Evolutionary conservation across 2,329 filamentous ascomycete genomes (phyloP), one percentile per base, ranked within the genome.

Genomic region (Fusarium nygamai): DNA sequence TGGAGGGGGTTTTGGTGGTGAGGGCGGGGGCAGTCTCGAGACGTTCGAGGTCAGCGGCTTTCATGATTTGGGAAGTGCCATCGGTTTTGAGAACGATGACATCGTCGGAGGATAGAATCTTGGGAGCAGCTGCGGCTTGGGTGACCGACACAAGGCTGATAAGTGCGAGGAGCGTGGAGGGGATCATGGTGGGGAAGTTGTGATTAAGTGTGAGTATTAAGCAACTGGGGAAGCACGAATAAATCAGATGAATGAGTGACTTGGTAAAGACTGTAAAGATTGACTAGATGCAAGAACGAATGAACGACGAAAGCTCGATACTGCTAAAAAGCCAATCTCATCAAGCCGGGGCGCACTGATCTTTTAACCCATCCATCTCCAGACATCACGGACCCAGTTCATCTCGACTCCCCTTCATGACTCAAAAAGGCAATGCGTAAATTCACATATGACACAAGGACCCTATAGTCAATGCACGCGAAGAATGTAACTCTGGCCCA

Each of bases 31-130:
- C 65, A 5, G 66, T 59, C 41, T 76, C 74, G 2, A 77, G 75
- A 29, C 36, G 34, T 2, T 77, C 41, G 9, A 77, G 57, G 10
- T 77, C 75, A 24, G 70, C 39, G 8, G 63, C 73, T 19, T 77
- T 77, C 67, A 77, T 77, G 73, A 77, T 36, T 17, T 66, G 44
- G 2, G 64, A 66, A 10, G 70, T 70, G 5, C 75, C 75, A 22
- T 77, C 75, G 1, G 56, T 60, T 16, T 64, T 66, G n/a, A 77
- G 62, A 27, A 77, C 65, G 16, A 77, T 74, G 27, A 77, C 50
- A 36, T 77, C 71, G 63, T 77, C 75, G 8, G 59, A 27, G 0
- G 70, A 51, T 3, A 77, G 73, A 1, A 62, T 53, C 7, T 59
- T 61, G 11, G 61, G 69, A 8, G 71, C 38, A 1, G 56, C 64